These are phyloP conservation scores for Syzygium syzygioides DNA, from an alignment of 441 rosid species.

Conservation along the genomic window DNA sequence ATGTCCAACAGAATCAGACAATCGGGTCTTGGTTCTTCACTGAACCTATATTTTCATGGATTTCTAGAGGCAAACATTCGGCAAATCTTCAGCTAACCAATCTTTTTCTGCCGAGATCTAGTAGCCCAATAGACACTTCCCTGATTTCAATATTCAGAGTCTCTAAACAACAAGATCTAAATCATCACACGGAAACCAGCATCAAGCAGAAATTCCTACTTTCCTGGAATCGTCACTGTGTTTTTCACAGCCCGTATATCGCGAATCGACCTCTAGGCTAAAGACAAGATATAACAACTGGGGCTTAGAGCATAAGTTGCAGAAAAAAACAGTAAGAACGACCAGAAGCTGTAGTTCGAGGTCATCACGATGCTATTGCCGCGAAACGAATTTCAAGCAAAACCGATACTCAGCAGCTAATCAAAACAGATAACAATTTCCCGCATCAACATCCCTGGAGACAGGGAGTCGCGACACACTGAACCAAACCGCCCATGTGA, in stretches of 20 bases:
- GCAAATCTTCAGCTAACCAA: not conserved
- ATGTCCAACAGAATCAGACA: not conserved
- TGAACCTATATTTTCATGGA: not conserved
- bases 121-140: not conserved
- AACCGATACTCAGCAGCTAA: not conserved
- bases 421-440: not conserved
- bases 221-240: not conserved
- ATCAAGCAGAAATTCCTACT: not conserved
- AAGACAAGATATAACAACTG: not conserved
- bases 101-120: not conserved
- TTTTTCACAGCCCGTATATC: not conserved
- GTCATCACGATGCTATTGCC: not conserved
- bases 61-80: not conserved
- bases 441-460: not conserved
- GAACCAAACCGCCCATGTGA: not conserved
- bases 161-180: not conserved
- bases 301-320: not conserved
- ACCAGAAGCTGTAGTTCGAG: not conserved
- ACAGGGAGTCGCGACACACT: not conserved
- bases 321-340: not conserved
- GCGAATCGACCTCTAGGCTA: not conserved
- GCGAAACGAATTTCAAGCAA: not conserved
- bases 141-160: not conserved
- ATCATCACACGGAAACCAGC: not conserved
- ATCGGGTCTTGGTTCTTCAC: not conserved